Conservation (phyloP, 2,329 filamentous ascomycete genomes). For the Fusarium redolens region DNA sequence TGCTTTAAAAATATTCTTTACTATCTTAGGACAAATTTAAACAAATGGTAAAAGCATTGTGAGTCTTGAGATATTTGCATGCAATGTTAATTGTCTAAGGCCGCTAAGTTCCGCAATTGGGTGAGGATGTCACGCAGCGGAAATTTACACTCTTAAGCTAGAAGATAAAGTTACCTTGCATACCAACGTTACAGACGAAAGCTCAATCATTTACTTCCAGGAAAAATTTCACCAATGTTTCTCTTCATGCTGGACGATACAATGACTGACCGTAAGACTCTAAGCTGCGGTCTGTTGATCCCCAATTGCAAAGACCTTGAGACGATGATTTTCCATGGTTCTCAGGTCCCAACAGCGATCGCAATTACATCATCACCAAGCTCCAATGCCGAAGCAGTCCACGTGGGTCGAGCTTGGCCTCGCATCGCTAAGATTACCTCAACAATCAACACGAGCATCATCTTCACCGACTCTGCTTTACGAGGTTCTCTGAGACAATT, state of each 20-base stretch:
- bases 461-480: slow-evolving; percentile 13
- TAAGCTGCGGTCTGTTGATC: too few relatives aligned
- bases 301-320: not conserved
- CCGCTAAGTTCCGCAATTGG: accelerated
- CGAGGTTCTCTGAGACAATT: slow-evolving; percentile 2
- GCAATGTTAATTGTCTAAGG: accelerated
- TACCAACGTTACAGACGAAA: accelerated
- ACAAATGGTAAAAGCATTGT: accelerated
- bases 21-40: accelerated
- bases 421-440: not conserved
- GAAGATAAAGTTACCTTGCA: not conserved
- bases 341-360: not conserved
- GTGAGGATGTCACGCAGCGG: accelerated
- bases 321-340: not conserved
- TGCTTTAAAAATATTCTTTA: accelerated
- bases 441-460: not conserved
- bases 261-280: accelerated
- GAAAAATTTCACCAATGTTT: accelerated
- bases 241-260: accelerated
- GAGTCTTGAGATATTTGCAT: accelerated
- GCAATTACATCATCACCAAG: not conserved
- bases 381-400: not conserved
- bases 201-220: accelerated
- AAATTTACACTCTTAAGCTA: not conserved
- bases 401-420: not conserved